phyloP scores from a whole-genome alignment of 495 filamentous ascomycete genomes.

The Neurospora sp. region DNA sequence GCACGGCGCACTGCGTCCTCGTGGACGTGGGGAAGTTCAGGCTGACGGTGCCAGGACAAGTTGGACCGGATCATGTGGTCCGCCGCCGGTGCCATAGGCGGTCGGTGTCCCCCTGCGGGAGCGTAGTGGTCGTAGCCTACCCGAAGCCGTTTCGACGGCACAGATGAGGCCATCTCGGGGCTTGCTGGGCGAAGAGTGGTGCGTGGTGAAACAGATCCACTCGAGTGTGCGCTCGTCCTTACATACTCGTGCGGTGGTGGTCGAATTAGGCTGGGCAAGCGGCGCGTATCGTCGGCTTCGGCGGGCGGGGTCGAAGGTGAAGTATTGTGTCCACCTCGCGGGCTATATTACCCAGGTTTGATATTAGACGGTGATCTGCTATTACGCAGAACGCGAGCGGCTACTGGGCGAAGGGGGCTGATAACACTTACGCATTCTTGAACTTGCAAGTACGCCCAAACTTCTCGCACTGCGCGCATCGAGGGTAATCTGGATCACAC shows the following conservation, averaged over 20 bases:
- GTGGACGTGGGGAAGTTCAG: slow-evolving; percentile 29
- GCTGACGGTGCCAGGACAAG: slow-evolving; percentile 31
- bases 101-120: slow-evolving; percentile 17
- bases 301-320: slow-evolving; percentile 41
- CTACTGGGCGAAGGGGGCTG: background rate
- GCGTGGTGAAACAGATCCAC: slow-evolving; percentile 34
- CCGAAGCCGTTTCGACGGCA: slow-evolving; percentile 32
- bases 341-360: slow-evolving; percentile 22
- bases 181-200: slow-evolving; percentile 20
- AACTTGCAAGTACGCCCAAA: slow-evolving; percentile 76
- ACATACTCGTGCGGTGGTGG: slow-evolving; percentile 18
- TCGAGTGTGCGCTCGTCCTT: slow-evolving; percentile 31
- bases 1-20: slow-evolving; percentile 43
- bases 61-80: slow-evolving; percentile 20
- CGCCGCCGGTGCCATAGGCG: slow-evolving; percentile 25
- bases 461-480: slow-evolving; percentile 86
- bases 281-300: slow-evolving; percentile 36
- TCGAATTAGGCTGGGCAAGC: slow-evolving; percentile 18
- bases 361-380: slow-evolving; percentile 7
- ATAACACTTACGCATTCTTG: slow-evolving; percentile 67
- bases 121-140: slow-evolving; percentile 33
- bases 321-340: slow-evolving; percentile 45
- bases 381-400: background rate
- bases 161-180: slow-evolving; percentile 17
- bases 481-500: slow-evolving; percentile 77